phyloP scores from a whole-genome alignment of 2,329 filamentous ascomycete species.

The Aureobasidium uvarum region DNA sequence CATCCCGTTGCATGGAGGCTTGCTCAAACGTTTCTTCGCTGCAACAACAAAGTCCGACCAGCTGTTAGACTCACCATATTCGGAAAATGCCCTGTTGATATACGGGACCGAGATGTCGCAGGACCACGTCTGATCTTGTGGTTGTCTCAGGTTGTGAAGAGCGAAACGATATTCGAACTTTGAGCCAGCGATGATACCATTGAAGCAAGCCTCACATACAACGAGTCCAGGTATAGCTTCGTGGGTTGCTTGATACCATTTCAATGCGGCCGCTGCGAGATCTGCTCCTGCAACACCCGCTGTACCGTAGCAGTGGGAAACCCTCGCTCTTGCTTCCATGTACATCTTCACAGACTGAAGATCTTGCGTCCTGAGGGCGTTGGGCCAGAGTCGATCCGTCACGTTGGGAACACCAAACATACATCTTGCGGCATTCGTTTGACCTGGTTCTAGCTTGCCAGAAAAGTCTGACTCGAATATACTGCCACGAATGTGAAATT shows the following conservation, averaged over 20 bases:
- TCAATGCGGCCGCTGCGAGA: not conserved
- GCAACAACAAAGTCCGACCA: not conserved
- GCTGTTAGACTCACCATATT: not conserved
- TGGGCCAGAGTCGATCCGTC: not conserved
- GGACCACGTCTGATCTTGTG: not conserved
- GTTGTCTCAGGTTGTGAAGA: not conserved
- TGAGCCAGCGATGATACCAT: not conserved
- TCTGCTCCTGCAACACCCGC: not conserved
- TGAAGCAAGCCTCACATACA: slow-evolving; percentile 3
- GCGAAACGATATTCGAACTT: not conserved
- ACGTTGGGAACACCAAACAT: not conserved
- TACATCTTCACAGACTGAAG: not conserved
- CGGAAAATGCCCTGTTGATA: not conserved
- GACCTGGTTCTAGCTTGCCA: not conserved
- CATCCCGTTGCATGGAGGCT: not conserved
- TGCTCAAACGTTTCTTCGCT: not conserved
- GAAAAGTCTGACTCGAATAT: not conserved
- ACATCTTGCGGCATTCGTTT: not conserved
- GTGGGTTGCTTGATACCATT: slow-evolving; percentile 1
- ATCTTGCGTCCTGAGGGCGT: not conserved
- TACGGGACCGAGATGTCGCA: not conserved
- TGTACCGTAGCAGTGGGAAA: not conserved
- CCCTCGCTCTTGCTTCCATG: not conserved
- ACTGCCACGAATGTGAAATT: not conserved
- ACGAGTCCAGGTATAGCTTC: slow-evolving; percentile 2